Evolutionary conservation across 768 basidiomycete species (phyloP).

Genomic region (Leccinum subgranulosum): DNA sequence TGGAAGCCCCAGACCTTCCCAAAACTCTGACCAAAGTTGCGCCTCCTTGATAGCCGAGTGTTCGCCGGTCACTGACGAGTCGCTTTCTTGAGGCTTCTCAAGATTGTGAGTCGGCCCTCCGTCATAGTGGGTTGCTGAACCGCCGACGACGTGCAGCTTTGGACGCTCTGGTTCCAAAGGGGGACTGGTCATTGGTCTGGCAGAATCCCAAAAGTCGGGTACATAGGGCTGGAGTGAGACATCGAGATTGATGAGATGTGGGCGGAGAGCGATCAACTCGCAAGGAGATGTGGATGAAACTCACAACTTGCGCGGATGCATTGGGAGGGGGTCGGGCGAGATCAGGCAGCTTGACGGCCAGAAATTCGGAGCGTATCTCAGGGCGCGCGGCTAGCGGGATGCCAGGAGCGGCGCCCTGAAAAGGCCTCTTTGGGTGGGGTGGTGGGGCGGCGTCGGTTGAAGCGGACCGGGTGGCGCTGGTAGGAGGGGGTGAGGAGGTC

Average conservation of each 20-base stretch:
- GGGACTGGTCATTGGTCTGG: conserved; percentile 33
- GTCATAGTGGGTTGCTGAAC: conserved; percentile 43
- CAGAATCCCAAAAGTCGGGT: conserved; percentile 58
- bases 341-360: conserved; percentile 58
- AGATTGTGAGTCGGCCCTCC: conserved; percentile 47
- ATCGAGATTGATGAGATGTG: conserved; percentile 5
- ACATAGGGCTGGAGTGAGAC: conserved; percentile 48
- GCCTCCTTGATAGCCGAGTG: conserved; percentile 12
- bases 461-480: conserved; percentile 21
- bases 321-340: conserved; percentile 41
- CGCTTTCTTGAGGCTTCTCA: conserved; percentile 22
- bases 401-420: conserved; percentile 38
- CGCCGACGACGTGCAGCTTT: conserved; percentile 51
- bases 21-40: conserved; percentile 34
- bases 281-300: conserved; percentile 22
- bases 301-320: conserved; percentile 55
- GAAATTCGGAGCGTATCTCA: conserved; percentile 29
- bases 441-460: conserved; percentile 17
- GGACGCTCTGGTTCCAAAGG: conserved; percentile 32
- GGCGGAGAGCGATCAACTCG: background rate
- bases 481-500: conserved; percentile 10
- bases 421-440: conserved; percentile 19
- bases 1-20: conserved; percentile 37
- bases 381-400: conserved; percentile 38
- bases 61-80: conserved; percentile 1